Evolutionary conservation across 306 rosid genomes (phyloP).

Genomic region (Malus asiatica): DNA sequence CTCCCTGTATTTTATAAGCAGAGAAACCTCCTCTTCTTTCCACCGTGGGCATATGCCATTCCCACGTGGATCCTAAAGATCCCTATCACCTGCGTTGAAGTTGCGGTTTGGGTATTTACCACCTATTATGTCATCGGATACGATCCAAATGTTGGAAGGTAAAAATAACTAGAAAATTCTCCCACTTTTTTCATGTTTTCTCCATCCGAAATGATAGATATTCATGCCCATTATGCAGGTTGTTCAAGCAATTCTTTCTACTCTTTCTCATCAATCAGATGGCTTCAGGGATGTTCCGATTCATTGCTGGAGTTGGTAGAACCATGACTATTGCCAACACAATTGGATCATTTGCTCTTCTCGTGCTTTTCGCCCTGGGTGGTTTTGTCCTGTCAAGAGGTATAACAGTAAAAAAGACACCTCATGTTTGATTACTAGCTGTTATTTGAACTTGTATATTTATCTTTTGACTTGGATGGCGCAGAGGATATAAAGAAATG

Average conservation of each 20-base stretch:
- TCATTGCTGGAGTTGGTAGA: slow-evolving; percentile 42
- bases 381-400: slow-evolving; percentile 52
- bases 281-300: slow-evolving; percentile 38
- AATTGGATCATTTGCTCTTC: slow-evolving; percentile 23
- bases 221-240: slow-evolving; percentile 24
- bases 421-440: background rate
- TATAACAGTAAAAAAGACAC: background rate
- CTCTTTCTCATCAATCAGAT: slow-evolving; percentile 36
- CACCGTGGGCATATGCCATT: slow-evolving; percentile 56
- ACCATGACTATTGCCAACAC: slow-evolving; percentile 34
- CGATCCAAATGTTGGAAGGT: slow-evolving; percentile 51
- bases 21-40: slow-evolving; percentile 47
- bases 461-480: background rate
- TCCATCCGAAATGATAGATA: background rate
- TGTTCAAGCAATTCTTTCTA: slow-evolving; percentile 41
- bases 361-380: slow-evolving; percentile 30
- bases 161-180: background rate
- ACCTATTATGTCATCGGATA: slow-evolving; percentile 64
- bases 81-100: slow-evolving; percentile 44
- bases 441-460: background rate
- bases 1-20: slow-evolving; percentile 65
- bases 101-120: slow-evolving; percentile 44
- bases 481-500: slow-evolving; percentile 15
- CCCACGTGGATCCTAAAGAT: slow-evolving; percentile 54
- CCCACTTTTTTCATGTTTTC: background rate